These are phyloP conservation scores for Guyanaporus albipodus DNA, from an alignment of 768 basidiomycete genomes.

Conservation along the genomic window DNA sequence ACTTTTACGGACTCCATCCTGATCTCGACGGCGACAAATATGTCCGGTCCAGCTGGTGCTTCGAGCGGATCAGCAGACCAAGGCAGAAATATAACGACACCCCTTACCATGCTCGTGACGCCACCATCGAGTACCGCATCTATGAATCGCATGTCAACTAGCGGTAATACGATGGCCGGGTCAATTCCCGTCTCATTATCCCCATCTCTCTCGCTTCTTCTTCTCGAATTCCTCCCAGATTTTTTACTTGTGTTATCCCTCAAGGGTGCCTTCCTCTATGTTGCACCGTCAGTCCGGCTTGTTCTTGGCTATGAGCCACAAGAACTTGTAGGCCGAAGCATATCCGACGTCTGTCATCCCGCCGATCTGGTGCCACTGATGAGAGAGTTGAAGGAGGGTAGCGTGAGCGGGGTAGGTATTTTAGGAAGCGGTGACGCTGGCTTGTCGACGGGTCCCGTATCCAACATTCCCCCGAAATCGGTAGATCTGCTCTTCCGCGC, in stretches of 20 bases:
- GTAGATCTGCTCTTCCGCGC: slow-evolving; percentile 89
- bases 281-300: slow-evolving; percentile 72
- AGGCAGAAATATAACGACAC: slow-evolving; percentile 3
- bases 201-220: slow-evolving; percentile 34
- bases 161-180: slow-evolving; percentile 19
- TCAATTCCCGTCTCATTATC: slow-evolving; percentile 46
- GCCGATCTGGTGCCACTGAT: slow-evolving; percentile 88
- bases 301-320: slow-evolving; percentile 85
- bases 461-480: slow-evolving; percentile 39
- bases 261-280: slow-evolving; percentile 90
- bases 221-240: slow-evolving; percentile 66
- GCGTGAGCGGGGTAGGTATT: slow-evolving; percentile 15
- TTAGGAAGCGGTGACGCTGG: slow-evolving; percentile 17
- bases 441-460: slow-evolving; percentile 6
- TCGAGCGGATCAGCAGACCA: slow-evolving; percentile 12
- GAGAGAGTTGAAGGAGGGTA: slow-evolving; percentile 80
- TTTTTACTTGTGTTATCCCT: slow-evolving; percentile 89
- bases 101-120: slow-evolving; percentile 21
- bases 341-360: slow-evolving; percentile 82
- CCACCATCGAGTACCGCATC: slow-evolving; percentile 17
- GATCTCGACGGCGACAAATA: slow-evolving; percentile 39
- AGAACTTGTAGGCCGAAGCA: slow-evolving; percentile 74
- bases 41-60: slow-evolving; percentile 25
- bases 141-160: slow-evolving; percentile 8
- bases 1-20: slow-evolving; percentile 47